Evolutionary conservation across 768 basidiomycete species (phyloP), one percentile per base, ranked within the genome.

Genomic region (Suillus occidentalis): DNA sequence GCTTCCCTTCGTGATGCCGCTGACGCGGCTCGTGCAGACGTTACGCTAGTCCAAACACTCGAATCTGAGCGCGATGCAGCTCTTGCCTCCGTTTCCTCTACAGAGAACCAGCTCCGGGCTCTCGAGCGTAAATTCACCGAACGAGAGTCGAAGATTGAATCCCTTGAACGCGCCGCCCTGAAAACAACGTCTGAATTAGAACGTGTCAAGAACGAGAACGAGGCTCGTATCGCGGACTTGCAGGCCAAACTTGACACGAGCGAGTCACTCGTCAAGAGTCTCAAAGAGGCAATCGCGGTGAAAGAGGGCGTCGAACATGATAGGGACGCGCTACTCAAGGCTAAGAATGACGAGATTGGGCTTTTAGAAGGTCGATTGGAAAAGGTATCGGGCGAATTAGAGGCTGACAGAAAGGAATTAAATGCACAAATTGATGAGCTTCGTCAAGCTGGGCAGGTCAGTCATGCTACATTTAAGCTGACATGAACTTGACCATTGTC

Each of bases 361-460:
- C 71, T 82, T 22, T 78, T 94, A 63, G 82, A 86, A 62, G 75
- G 73, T 25, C 79, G 83, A 20, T 75, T 85, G 10, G 79, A 80
- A 70, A 80, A 78, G 66, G 77, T 80, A 18, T 78, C 80, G n/a
- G 45, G 66, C 9, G 85, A 87, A 47, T 75, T 83, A 4, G 83
- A 83, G 37, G 73, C 83, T 12, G 92, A 94, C 68, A 83, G 87
- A 52, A 79, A 75, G 53, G 93, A 95, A 69, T 79, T 97, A 42
- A 83, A 83, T 14, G 75, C 72, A 0, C 90, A 95, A 69, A 87
- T 97, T 1, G 91, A 97, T 63, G 92, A 95, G 72, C 83, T 99
- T 49, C 84, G 94, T 39, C 82, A 85, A 67, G 97, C 96, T 31
- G 96, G 96, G 42, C 93, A 96, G 82, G 94, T 93, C 71, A 69